Base-by-base conservation (phyloP, 148 eudicot species). In the Amaranthus hypochondriacus region DNA sequence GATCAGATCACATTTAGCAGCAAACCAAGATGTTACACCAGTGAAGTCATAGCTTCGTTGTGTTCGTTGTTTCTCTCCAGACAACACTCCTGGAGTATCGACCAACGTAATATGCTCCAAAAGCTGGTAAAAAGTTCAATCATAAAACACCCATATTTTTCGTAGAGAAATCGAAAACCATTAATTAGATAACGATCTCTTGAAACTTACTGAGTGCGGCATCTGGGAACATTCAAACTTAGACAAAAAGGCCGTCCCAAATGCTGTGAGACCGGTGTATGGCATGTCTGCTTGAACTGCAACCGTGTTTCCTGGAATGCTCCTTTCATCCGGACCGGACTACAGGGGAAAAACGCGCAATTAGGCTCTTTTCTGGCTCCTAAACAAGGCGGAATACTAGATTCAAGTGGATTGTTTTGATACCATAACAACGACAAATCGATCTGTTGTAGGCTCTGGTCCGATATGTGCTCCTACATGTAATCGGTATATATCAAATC, bases 361-460 rank as follows among this genome's bases (percentile, higher is more conserved):
- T 56, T 74, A 68, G 42, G 5, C 39, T 12, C 1, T 65, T 62
- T 51, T 56, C 15, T 9, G 68, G 60, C 8, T 66, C 48, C 43
- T n/a, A 54, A 43, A 43, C 53, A 10, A 57, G 59, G 44, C 3
- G 7, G 42, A 63, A 63, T 28, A 61, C 0, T 61, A 18, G 14
- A 39, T 9, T 28, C 9, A 65, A 4, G 21, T 58, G 39, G 39
- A 56, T 49, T 4, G 7, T 9, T 6, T 65, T 13, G 28, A 63
- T 84, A 94, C 98, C 98, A 88, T 94, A 71, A 94, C 87, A 64
- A 82, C 95, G 72, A 94, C 87, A 84, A 94, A 94, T 55, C 95
- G 81, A 66, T 94, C 97, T 44, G 98, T 94, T 9, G 98, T 94
- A 51, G 98, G 98, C 84, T 94, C 97, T 2, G 98, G 98, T 73